A percentile compares a stretch with the other conserved stretches of the same genome.
These are phyloP conservation scores for Lathyrus sativus DNA, from an alignment of 306 rosid genomes.

Conservation along the genomic window DNA sequence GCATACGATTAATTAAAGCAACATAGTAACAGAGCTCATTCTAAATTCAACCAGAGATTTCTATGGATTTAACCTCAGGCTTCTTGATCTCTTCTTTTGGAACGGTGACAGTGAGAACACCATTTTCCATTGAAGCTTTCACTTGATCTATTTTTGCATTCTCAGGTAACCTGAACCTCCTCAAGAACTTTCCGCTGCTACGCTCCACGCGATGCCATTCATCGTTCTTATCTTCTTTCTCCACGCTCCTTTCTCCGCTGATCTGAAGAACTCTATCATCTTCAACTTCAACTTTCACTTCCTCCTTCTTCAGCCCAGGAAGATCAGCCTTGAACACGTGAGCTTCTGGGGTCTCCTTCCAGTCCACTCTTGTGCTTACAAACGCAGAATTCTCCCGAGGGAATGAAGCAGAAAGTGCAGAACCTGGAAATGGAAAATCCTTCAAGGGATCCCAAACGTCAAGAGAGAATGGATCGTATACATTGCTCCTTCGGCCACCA, in stretches of 20 bases:
- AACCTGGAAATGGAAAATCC: conserved; percentile 16
- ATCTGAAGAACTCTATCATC: conserved; percentile 43
- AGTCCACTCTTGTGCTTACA: conserved; percentile 27
- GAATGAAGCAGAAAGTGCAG: conserved; percentile 19
- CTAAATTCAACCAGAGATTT: conserved; percentile 24
- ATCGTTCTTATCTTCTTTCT: conserved; percentile 42
- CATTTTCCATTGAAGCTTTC: conserved; percentile 39
- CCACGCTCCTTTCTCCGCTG: conserved; percentile 37
- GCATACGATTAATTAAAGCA: background rate
- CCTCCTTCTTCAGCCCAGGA: conserved; percentile 40
- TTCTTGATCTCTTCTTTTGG: conserved; percentile 32
- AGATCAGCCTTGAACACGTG: conserved; percentile 49
- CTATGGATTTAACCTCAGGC: conserved; percentile 19
- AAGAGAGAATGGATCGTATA: conserved; percentile 1
- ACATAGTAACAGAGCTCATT: background rate
- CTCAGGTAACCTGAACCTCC: conserved; percentile 42
- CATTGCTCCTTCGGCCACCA: conserved; percentile 14
- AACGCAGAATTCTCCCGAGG: conserved; percentile 38
- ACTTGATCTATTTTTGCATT: conserved; percentile 34
- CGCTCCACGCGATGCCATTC: conserved; percentile 44
- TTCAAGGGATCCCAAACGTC: conserved; percentile 38
- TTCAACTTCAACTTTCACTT: conserved; percentile 38
- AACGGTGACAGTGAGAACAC: conserved; percentile 41
- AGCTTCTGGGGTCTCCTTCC: conserved; percentile 46
- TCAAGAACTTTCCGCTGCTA: conserved; percentile 43